phyloP scores from a whole-genome alignment of 805 yeast species.

The Ogataea paradorogensis region DNA sequence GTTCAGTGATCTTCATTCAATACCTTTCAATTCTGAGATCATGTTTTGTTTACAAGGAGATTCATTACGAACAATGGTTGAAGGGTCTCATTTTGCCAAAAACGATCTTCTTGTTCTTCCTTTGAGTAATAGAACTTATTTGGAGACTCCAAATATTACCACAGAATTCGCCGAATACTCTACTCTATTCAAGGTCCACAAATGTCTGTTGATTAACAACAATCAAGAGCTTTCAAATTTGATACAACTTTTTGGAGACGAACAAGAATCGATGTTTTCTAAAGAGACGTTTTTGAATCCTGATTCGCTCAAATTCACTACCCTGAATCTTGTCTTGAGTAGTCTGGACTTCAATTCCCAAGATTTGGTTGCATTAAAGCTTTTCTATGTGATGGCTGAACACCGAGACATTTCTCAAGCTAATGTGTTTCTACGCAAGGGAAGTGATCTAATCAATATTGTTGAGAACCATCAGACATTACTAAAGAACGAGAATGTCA shows the following conservation, averaged over 20 bases:
- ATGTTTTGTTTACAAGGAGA: slow-evolving; percentile 30
- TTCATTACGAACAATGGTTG: slow-evolving; percentile 22
- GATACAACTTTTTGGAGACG: background rate
- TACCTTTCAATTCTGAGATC: slow-evolving; percentile 33
- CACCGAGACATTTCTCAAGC: slow-evolving; percentile 6
- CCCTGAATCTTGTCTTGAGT: slow-evolving; percentile 6
- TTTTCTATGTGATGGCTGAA: slow-evolving; percentile 8
- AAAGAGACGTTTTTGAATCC: slow-evolving; percentile 10
- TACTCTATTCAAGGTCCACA: slow-evolving; percentile 8
- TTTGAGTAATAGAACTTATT: slow-evolving; percentile 16
- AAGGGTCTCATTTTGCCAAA: slow-evolving; percentile 17
- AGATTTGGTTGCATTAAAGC: slow-evolving; percentile 6
- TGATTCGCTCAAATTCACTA: slow-evolving; percentile 6
- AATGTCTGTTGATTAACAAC: slow-evolving; percentile 29
- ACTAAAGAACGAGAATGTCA: slow-evolving; percentile 1
- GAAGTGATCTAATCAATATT: slow-evolving; percentile 2
- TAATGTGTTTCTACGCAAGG: slow-evolving; percentile 5
- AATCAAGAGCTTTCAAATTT: slow-evolving; percentile 17
- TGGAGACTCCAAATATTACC: slow-evolving; percentile 4
- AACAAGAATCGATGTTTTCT: slow-evolving; percentile 4
- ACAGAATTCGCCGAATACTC: slow-evolving; percentile 9
- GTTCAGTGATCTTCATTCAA: slow-evolving; percentile 30
- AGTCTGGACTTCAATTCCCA: background rate
- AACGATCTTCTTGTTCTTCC: slow-evolving; percentile 27
- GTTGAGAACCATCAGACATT: slow-evolving; percentile 1